Evolutionary conservation across 768 basidiomycete species (phyloP), one percentile per base, ranked within the genome.

Genomic region (Tulasnella sp.): DNA sequence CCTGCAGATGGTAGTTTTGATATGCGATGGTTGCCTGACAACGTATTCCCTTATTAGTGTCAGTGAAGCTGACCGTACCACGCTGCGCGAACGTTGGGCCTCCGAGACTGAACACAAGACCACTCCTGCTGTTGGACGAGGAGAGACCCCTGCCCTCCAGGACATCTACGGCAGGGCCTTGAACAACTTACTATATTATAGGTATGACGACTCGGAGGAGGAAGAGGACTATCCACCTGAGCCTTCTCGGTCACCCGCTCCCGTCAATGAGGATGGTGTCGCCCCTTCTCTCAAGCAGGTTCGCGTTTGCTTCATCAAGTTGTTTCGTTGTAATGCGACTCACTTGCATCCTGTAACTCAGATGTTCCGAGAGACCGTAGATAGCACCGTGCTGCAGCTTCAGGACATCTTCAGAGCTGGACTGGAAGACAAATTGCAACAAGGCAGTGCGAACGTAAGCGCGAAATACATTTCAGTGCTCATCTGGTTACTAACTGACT

Each of bases 371-470:
- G 65, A 67, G 21, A 68, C 79, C 34, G 71, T 80, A 1, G 74
- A 79, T n/a, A 67, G 73, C 0, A 75, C 72, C 47, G 77, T 81
- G 3, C 60, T 68, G 7, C 74, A 75, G 21, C 72, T 84, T 10
- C 75, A 82, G 63, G 67, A 72, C 2, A 67, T 71, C 32, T 79
- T 83, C 69, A 73, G 73, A 43, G 78, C 79, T 51, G 81, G 80
- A 7, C 70, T 83, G 10, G 80, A 83, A 63, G 80, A 81, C 34
- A 81, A 79, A 61, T 82, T 81, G 64, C 72, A 72, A 50, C 67
- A 68, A 15, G 81, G 82, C 13, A 80, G 81, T 4, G 65, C 69
- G 15, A 75, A 76, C 59, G 81, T 81, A 64, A 51, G 75, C 32
- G 51, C 47, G 15, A n/a, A 32, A 7, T 56, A 1, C 29, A n/a